These are phyloP conservation scores for Papiliotrema fonsecae DNA, from an alignment of 1,284 basidiomycete species.

Conservation along the genomic window DNA sequence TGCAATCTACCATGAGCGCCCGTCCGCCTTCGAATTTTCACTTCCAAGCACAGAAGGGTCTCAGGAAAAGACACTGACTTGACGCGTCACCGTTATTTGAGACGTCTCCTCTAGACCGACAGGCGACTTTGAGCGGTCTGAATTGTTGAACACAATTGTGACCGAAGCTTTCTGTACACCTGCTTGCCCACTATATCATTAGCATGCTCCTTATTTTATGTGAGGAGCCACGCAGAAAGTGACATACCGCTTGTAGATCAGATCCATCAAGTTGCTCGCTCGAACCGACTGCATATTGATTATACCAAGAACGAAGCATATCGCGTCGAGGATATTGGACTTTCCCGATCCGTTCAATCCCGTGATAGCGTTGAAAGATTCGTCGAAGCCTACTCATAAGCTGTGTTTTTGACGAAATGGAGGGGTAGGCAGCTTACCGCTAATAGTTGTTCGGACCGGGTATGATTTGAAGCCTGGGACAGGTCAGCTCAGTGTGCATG, in stretches of 20 bases:
- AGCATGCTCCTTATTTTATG: slow-evolving; percentile 2
- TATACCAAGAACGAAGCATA: slow-evolving; percentile 94
- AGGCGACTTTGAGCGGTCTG: slow-evolving; percentile 82
- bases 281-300: slow-evolving; percentile 95
- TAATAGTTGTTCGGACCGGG: slow-evolving; percentile 88
- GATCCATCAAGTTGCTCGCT: slow-evolving; percentile 91
- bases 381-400: slow-evolving; percentile 66
- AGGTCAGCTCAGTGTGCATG: too few relatives aligned
- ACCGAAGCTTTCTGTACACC: slow-evolving; percentile 97
- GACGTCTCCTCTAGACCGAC: slow-evolving; percentile 75
- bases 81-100: slow-evolving; percentile 94
- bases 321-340: slow-evolving; percentile 96
- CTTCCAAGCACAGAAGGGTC: too few relatives aligned
- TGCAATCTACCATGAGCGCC: slow-evolving; percentile 60
- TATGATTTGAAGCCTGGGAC: slow-evolving; percentile 97
- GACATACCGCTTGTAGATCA: slow-evolving; percentile 59
- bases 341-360: slow-evolving; percentile 88
- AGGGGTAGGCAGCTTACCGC: slow-evolving; percentile 38
- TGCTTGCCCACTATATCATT: slow-evolving; percentile 77
- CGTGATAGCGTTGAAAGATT: slow-evolving; percentile 96
- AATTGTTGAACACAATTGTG: slow-evolving; percentile 98
- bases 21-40: too few relatives aligned
- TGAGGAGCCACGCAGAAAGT: neutral
- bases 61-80: slow-evolving; percentile 55
- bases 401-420: neutral